Percentiles rank a stretch among this genome's conserved stretches.
Conservation (phyloP, 2,329 filamentous ascomycete species). For the Mycosphaerella sp. region DNA sequence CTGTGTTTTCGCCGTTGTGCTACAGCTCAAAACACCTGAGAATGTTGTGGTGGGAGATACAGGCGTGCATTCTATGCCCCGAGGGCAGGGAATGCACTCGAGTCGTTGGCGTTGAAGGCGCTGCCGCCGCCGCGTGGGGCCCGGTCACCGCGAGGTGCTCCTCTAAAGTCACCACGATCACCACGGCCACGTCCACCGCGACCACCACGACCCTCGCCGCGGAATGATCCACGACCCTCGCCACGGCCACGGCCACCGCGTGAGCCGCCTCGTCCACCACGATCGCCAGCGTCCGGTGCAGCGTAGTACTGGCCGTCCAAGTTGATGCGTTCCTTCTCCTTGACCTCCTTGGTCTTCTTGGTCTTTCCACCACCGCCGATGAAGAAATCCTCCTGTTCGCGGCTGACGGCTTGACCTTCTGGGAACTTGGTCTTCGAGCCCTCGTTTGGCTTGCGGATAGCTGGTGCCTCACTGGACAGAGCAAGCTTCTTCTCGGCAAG, state of each 20-base stretch:
- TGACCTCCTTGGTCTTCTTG: conserved; percentile 74
- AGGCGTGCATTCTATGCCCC: conserved; percentile 17
- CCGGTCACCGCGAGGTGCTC: conserved; percentile 23
- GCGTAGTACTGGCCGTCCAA: conserved; percentile 67
- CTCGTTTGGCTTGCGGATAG: conserved; percentile 88
- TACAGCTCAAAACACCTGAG: conserved; percentile 2
- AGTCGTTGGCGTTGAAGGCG: conserved; percentile 30
- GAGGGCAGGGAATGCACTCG: conserved; percentile 33
- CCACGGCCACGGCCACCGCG: conserved; percentile 39
- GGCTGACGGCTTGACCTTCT: conserved; percentile 61
- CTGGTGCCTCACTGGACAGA: conserved; percentile 57
- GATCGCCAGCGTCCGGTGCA: conserved; percentile 50
- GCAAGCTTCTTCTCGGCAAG: conserved; percentile 68
- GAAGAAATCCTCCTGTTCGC: conserved; percentile 67
- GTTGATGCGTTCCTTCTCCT: conserved; percentile 69
- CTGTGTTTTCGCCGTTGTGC: background rate
- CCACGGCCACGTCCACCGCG: conserved; percentile 30
- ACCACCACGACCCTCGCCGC: conserved; percentile 40
- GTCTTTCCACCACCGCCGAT: conserved; percentile 67
- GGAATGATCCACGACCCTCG: conserved; percentile 36
- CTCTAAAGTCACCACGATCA: conserved; percentile 33
- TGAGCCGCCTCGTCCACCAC: conserved; percentile 48
- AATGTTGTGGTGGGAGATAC: background rate
- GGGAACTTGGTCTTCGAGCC: conserved; percentile 94
- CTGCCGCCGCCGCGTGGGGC: conserved; percentile 29